These are phyloP conservation scores for Abelmoschus esculentus DNA, from an alignment of 345 rosid species.

Conservation along the genomic window DNA sequence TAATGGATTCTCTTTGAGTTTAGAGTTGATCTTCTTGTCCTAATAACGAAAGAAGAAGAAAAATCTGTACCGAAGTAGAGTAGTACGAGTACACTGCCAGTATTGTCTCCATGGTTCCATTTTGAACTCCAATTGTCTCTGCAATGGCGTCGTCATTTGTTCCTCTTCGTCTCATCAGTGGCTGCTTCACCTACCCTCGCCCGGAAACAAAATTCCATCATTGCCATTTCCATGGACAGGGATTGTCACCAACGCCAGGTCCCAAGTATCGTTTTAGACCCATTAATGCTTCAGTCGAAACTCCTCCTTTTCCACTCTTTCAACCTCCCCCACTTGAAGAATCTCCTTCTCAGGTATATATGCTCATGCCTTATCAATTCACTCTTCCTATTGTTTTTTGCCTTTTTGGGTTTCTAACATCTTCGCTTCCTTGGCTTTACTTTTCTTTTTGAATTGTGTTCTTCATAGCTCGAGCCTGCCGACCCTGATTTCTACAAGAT, in stretches of 20 bases:
- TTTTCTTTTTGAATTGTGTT: too few relatives aligned
- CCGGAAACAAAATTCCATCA: background rate
- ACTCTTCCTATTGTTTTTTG: background rate
- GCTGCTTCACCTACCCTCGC: slow-evolving; percentile 5
- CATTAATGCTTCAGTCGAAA: slow-evolving; percentile 46
- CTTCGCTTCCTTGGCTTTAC: too few relatives aligned
- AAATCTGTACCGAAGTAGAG: background rate
- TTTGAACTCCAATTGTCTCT: background rate
- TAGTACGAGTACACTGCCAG: background rate
- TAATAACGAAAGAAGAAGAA: background rate
- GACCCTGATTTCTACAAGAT: slow-evolving; percentile 96
- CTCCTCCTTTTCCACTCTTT: slow-evolving; percentile 65
- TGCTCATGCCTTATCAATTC: background rate
- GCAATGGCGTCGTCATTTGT: slow-evolving; percentile 2
- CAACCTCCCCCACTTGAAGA: slow-evolving; percentile 43
- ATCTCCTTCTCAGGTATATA: slow-evolving; percentile 36
- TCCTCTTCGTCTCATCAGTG: background rate
- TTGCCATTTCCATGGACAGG: slow-evolving; percentile 22
- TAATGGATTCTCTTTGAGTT: background rate
- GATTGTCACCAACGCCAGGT: slow-evolving; percentile 6
- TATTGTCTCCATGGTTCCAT: background rate
- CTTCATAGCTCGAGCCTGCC: slow-evolving; percentile 43
- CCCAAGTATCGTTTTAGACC: slow-evolving; percentile 33
- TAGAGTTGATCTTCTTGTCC: background rate
- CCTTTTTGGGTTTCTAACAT: too few relatives aligned